Base-by-base conservation (phyloP, 768 basidiomycete genomes). In the Mrakia frigida region DNA sequence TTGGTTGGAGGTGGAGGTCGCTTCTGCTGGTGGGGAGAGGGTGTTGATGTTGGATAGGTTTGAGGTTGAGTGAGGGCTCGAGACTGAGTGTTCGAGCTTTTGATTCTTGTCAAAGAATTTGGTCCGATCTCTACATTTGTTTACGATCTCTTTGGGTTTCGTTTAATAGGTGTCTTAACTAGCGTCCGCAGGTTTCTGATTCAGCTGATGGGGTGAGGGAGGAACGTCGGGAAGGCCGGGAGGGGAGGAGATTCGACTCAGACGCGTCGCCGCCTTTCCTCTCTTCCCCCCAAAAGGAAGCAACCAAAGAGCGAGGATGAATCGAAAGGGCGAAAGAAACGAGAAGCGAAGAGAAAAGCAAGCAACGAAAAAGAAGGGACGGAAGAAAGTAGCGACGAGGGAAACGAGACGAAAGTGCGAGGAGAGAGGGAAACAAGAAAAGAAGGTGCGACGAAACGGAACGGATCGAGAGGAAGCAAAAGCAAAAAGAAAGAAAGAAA, bases 41-140 rank as follows among this genome's bases (percentile, higher is more conserved):
- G 65, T 68, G 39, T 68, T 68, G 65, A 68, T 68, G 65, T 25
- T 68, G 18, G 65, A 68, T 41, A 11, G 39, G 65, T 68, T 68
- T 41, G 65, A 68, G 37, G 39, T 68, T 1, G 65, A 41, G 37
- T 68, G 37, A 39, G 63, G 31, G 31, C 6, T n/a, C n/a, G n/a
- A n/a, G n/a, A n/a, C n/a, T n/a, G n/a, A n/a, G n/a, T n/a, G n/a
- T n/a, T n/a, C n/a, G n/a, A n/a, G n/a, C n/a, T n/a, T n/a, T n/a
- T n/a, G n/a, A n/a, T n/a, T n/a, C n/a, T n/a, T n/a, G n/a, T n/a
- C n/a, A n/a, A n/a, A n/a, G n/a, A n/a, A n/a, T n/a, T n/a, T n/a
- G n/a, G n/a, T n/a, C n/a, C n/a, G n/a, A n/a, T n/a, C 28, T 7
- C 28, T 9, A 23, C 21, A 23, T 9, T 60, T 23, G 7, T 23